Conservation (phyloP, 2,329 filamentous ascomycete genomes). For the Aspergillus sojae region DNA sequence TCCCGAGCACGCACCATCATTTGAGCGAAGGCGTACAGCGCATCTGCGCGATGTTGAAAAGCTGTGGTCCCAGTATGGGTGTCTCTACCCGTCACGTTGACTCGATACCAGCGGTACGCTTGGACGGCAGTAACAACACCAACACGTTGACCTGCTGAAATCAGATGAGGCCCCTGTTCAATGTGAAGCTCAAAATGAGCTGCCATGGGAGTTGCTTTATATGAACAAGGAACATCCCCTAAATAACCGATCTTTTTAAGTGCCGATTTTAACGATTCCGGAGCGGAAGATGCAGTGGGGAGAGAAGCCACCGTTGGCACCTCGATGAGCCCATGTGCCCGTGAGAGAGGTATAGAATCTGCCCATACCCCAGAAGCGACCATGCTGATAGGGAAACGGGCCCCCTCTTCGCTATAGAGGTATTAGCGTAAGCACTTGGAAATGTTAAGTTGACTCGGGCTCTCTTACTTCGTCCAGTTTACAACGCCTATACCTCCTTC, state of each 20-base stretch:
- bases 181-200: conserved; percentile 86
- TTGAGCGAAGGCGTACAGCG: conserved; percentile 66
- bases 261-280: conserved; percentile 67
- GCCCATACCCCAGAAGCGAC: conserved; percentile 77
- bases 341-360: conserved; percentile 63
- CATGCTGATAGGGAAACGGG: conserved; percentile 76
- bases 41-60: conserved; percentile 66
- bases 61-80: conserved; percentile 76
- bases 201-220: conserved; percentile 65
- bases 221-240: conserved; percentile 59
- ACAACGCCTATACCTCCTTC: conserved; percentile 73
- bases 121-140: conserved; percentile 74
- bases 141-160: conserved; percentile 64
- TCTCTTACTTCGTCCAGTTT: conserved; percentile 52
- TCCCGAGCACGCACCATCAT: conserved; percentile 69
- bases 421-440: conserved; percentile 14
- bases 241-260: conserved; percentile 73
- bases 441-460: not conserved
- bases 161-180: conserved; percentile 78
- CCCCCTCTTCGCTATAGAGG: conserved; percentile 71
- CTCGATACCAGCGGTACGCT: conserved; percentile 72
- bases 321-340: conserved; percentile 64
- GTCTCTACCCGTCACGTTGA: conserved; percentile 68
- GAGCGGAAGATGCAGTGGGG: conserved; percentile 53
- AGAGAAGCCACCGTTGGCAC: conserved; percentile 53